Evolutionary conservation across 208 protist genomes (phyloP), one percentile per base, ranked within the genome.

Genomic region (Leishmania gerbilli): DNA sequence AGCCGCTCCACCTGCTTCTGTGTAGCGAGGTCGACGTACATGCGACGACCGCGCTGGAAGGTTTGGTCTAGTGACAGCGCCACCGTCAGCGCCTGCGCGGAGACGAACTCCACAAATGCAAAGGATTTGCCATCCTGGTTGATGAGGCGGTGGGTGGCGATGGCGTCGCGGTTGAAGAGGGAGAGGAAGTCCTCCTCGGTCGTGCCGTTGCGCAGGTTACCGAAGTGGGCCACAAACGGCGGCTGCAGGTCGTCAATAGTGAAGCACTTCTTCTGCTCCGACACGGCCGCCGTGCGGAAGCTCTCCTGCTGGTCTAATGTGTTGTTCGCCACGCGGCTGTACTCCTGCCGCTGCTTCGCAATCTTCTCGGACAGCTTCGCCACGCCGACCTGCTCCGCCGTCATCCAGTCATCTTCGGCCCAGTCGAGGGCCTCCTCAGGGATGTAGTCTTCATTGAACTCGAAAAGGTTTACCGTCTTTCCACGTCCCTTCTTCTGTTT

Each of bases 21-120:
- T 55, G 90, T 96, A 34, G 94, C 94, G 71, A 96, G 80, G 74
- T 97, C 92, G 67, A 96, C 91, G 84, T 95, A 92, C 77, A 97
- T 89, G 56, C 85, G 86, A n/a, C 94, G 91, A 37, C 89, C 91
- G 51, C 88, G 85, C 72, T 91, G 84, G 74, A 89, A 86, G 62
- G 83, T 91, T 45, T 89, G 79, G 84, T 96, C 89, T 81, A 94
- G 80, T 17, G 89, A 75, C n/a, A 95, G 88, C 45, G 91, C 94
- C 49, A 92, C 88, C 13, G 71, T 78, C n/a, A 96, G 84, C 37
- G 94, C 92, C 74, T 95, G 85, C 15, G 83, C 72, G 27, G 89
- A 90, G 56, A 88, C 93, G 76, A 97, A 95, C 83, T 97, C 92
- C 11, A 97, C 92, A 84, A 95, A 94, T 3, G 94, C 94, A 75